Evolutionary conservation across 352 stramenopile genomes (phyloP).

Genomic region (Phytophthora tentaculata): DNA sequence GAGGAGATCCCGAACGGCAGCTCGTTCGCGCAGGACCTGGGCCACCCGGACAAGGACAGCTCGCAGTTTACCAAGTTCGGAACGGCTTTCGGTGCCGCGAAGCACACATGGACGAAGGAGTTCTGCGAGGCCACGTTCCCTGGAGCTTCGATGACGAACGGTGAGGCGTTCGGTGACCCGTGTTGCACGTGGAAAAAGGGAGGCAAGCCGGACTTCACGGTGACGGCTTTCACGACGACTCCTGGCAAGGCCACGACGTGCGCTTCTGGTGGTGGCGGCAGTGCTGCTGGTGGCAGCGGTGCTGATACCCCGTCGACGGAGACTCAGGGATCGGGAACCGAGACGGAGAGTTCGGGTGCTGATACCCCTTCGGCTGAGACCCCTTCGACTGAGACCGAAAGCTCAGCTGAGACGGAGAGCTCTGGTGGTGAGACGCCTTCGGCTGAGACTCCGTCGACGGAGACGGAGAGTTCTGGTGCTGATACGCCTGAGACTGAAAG

Average conservation of each 20-base stretch:
- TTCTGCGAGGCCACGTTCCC: slow-evolving; percentile 38
- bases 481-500: neutral
- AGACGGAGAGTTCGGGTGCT: slow-evolving; percentile 2
- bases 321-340: neutral
- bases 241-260: slow-evolving; percentile 31
- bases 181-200: slow-evolving; percentile 58
- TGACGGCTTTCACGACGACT: slow-evolving; percentile 38
- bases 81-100: slow-evolving; percentile 36
- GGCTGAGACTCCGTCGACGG: neutral
- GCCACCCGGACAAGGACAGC: slow-evolving; percentile 39
- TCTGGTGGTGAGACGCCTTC: neutral
- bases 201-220: slow-evolving; percentile 44
- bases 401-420: slow-evolving; percentile 1
- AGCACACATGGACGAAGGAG: slow-evolving; percentile 30
- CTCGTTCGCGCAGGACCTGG: slow-evolving; percentile 44
- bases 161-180: slow-evolving; percentile 57
- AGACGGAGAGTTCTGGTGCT: neutral
- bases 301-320: slow-evolving; percentile 1
- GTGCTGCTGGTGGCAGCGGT: neutral
- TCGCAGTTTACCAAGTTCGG: slow-evolving; percentile 46
- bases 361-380: slow-evolving; percentile 9
- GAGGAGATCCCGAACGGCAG: slow-evolving; percentile 51
- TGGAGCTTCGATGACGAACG: slow-evolving; percentile 41
- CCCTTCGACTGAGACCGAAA: slow-evolving; percentile 2
- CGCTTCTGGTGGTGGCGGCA: slow-evolving; percentile 7